Conservation (phyloP, 139 green algal genomes). For the Chlamydomonas sphaeroides region DNA sequence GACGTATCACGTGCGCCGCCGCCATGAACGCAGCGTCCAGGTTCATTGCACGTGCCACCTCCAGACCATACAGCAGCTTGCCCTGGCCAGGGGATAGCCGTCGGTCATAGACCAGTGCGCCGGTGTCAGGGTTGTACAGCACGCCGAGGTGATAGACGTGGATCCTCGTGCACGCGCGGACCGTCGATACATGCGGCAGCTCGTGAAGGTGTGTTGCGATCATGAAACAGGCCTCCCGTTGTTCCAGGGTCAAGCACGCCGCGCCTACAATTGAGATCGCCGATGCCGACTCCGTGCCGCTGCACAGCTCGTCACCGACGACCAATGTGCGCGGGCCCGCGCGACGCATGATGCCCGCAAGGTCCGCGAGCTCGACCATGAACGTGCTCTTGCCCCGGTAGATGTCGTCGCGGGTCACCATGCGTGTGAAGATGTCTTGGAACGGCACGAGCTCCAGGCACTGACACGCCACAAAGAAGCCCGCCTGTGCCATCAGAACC, state of each 20-base stretch:
- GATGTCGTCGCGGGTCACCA: not conserved
- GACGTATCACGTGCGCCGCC: not conserved
- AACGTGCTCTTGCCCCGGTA: not conserved
- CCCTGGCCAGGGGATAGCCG: not conserved
- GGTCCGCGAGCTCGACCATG: conserved; percentile 5
- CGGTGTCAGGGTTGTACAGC: not conserved
- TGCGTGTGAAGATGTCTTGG: not conserved
- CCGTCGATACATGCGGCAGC: not conserved
- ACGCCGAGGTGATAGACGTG: not conserved
- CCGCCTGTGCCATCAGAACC: not conserved
- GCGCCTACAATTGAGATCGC: not conserved
- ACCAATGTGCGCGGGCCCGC: not conserved
- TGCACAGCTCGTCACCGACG: not conserved
- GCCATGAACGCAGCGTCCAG: not conserved
- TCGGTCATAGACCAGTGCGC: not conserved
- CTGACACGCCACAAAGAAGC: not conserved
- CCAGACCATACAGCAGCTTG: not conserved
- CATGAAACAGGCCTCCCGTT: not conserved
- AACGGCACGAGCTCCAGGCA: not conserved
- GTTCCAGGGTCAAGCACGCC: not conserved
- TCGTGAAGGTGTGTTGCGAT: not conserved
- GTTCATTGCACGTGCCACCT: not conserved
- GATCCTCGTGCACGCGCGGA: not conserved
- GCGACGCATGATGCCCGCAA: not conserved
- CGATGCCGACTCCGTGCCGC: not conserved